phyloP scores from a whole-genome alignment of 805 yeast genomes.

The Metschnikowia matae region DNA sequence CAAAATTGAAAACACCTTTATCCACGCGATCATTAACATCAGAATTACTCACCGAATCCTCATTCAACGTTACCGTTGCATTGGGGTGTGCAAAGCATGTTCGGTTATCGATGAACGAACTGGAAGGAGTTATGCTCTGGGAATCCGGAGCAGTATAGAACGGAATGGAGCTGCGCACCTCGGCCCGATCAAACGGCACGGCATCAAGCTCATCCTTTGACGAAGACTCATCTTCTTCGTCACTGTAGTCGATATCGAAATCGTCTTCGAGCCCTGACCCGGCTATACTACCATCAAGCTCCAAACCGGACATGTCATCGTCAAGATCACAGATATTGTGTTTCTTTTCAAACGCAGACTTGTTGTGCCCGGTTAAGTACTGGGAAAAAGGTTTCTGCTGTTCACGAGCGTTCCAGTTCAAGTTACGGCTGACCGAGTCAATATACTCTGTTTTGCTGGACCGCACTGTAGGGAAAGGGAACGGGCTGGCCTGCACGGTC shows the following conservation, averaged over 20 bases:
- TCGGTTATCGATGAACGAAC: slow-evolving; percentile 29
- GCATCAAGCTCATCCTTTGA: slow-evolving; percentile 5
- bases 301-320: slow-evolving; percentile 12
- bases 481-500: slow-evolving; percentile 78
- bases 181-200: slow-evolving; percentile 1
- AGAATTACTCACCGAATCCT: slow-evolving; percentile 8
- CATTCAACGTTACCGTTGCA: slow-evolving; percentile 28
- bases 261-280: slow-evolving; percentile 18
- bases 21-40: slow-evolving; percentile 5
- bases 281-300: slow-evolving; percentile 11
- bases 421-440: slow-evolving; percentile 77
- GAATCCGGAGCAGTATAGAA: slow-evolving; percentile 28
- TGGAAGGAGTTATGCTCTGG: slow-evolving; percentile 30
- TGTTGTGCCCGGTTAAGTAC: slow-evolving; percentile 52
- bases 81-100: slow-evolving; percentile 43
- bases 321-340: slow-evolving; percentile 11
- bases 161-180: slow-evolving; percentile 23
- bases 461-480: slow-evolving; percentile 90
- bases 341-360: slow-evolving; percentile 26
- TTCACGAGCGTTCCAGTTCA: slow-evolving; percentile 93
- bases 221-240: slow-evolving; percentile 20
- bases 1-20: slow-evolving; percentile 1
- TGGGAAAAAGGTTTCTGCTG: slow-evolving; percentile 78
- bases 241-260: slow-evolving; percentile 34
- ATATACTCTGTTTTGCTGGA: slow-evolving; percentile 71